Base-by-base conservation (phyloP, 805 yeast genomes). In the Kockiozyma suomiensis region DNA sequence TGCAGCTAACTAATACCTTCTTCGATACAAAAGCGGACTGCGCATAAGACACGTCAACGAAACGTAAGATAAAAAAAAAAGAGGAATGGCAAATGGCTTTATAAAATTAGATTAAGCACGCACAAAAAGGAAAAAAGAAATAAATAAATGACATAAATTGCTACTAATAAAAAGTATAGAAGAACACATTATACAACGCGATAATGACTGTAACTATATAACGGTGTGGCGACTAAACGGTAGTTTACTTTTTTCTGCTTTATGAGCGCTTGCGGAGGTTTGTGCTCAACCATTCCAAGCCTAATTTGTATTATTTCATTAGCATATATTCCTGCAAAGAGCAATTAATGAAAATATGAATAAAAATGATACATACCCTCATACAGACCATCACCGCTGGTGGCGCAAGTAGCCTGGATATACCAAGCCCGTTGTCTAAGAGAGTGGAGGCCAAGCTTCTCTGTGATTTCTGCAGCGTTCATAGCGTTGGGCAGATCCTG, bases 351-450 rank as follows among this genome's bases (percentile, higher is more conserved):
- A 17, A 48, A 13, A 26, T 37, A 21, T 23, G 15, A 33, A 48
- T n/a, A 45, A 26, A 13, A 13, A 13, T 15, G 37, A 54, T 17
- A 40, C 60, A 21, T 37, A 63, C 96, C 92, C 73, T 91, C 97
- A 46, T 86, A 85, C 62, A 91, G 79, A 17, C 97, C 97, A 58
- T 90, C 91, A 28, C 97, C 97, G 59, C 90, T 87, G 64, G 85
- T 82, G 33, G 96, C 97, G 68, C 90, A 86, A 28, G 96, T 86
- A 23, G 97, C 97, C 62, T 92, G 88, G 38, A 92, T 96, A 52
- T 94, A 87, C 96, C 96, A 92, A 56, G 86, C 79, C 71, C 91
- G 93, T 54, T 82, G 84, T 59, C 85, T 80, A 68, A 84, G 81
- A 57, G 83, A 73, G 52, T 81, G 76, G 74, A 92, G 79, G 59